Percentiles rank a stretch among this genome's conserved stretches.
phyloP scores from a whole-genome alignment of 768 basidiomycete species.

The Cystobasidium tubakii region DNA sequence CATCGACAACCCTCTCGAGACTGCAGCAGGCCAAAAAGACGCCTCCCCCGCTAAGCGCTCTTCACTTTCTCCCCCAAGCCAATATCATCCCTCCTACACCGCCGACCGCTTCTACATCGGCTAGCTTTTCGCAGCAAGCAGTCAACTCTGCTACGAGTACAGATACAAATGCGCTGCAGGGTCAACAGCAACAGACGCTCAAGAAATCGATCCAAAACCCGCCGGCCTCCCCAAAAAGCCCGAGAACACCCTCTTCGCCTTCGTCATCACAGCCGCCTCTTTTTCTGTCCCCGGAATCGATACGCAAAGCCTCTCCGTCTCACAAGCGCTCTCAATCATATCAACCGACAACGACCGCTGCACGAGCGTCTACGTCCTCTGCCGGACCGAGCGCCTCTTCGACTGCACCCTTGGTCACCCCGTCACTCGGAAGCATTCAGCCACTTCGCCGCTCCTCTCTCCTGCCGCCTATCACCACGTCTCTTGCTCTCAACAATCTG shows the following conservation, averaged over 20 bases:
- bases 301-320: constrained; percentile 1
- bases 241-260: background rate
- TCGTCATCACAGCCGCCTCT: background rate
- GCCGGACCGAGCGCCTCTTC: background rate
- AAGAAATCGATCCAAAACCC: background rate
- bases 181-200: background rate
- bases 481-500: background rate
- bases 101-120: constrained; percentile 18
- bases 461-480: background rate
- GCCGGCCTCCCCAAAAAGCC: background rate
- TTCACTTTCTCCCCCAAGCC: constrained; percentile 4
- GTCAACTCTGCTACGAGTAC: background rate
- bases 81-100: constrained; percentile 21
- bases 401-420: background rate
- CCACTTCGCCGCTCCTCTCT: constrained; percentile 20
- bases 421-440: background rate
- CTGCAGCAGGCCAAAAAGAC: background rate
- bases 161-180: background rate
- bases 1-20: background rate
- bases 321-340: constrained; percentile 19
- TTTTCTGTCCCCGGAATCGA: background rate
- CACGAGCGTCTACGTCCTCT: background rate
- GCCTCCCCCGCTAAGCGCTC: background rate
- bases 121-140: background rate
- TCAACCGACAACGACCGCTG: background rate